Percentiles rank a stretch among this genome's conserved stretches.
Conservation (phyloP, 495 filamentous ascomycete species). For the Margaritispora aquatica region DNA sequence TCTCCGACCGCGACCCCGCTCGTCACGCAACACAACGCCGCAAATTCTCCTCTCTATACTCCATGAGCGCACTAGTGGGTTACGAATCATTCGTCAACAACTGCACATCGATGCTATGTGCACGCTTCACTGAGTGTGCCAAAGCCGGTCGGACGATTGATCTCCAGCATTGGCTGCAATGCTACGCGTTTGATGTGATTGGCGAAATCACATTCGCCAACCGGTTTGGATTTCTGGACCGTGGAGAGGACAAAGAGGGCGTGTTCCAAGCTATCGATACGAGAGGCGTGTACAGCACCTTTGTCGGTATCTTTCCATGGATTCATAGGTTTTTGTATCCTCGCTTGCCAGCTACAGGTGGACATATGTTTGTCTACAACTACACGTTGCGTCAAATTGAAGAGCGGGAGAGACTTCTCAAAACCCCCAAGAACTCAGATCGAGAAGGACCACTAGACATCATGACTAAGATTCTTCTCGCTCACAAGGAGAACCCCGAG, state of each 20-base stretch:
- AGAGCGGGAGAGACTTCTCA: slow-evolving; percentile 24
- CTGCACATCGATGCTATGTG: slow-evolving; percentile 39
- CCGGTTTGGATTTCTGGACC: slow-evolving; percentile 46
- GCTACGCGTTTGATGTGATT: slow-evolving; percentile 56
- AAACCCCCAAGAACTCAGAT: slow-evolving; percentile 5
- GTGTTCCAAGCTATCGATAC: slow-evolving; percentile 36
- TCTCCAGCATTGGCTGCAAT: slow-evolving; percentile 49
- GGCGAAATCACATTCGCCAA: slow-evolving; percentile 49
- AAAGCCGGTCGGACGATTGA: slow-evolving; percentile 30
- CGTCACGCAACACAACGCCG: slow-evolving; percentile 25
- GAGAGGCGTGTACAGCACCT: slow-evolving; percentile 35
- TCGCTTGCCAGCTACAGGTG: slow-evolving; percentile 32
- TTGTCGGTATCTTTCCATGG: slow-evolving; percentile 42
- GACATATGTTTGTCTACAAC: slow-evolving; percentile 36
- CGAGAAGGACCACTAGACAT: slow-evolving; percentile 31
- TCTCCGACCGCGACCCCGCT: slow-evolving; percentile 25
- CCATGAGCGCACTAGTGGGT: slow-evolving; percentile 45
- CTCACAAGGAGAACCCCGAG: slow-evolving; percentile 39
- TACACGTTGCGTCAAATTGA: slow-evolving; percentile 40
- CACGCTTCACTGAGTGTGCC: slow-evolving; percentile 39
- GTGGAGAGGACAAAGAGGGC: slow-evolving; percentile 43
- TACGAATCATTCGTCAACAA: slow-evolving; percentile 52
- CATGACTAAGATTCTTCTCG: slow-evolving; percentile 38
- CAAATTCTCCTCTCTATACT: slow-evolving; percentile 40
- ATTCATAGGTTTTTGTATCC: slow-evolving; percentile 37